These are phyloP conservation scores for Tolypocladium amazonense DNA, from an alignment of 2,329 filamentous ascomycete genomes.

Conservation along the genomic window DNA sequence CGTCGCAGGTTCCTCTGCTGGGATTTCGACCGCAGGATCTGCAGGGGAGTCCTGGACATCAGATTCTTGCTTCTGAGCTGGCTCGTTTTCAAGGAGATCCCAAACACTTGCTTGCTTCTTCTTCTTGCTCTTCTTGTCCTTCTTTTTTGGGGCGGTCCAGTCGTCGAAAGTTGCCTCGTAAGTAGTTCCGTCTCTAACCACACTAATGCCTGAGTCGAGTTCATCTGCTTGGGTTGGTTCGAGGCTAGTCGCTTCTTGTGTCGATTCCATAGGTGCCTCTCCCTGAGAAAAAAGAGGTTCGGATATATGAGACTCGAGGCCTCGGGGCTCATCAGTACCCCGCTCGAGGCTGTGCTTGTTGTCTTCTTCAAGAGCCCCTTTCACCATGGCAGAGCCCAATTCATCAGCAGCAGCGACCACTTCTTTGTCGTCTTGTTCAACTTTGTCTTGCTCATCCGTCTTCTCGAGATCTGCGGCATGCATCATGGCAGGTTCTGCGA, in stretches of 20 bases:
- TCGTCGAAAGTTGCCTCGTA: conserved; percentile 2
- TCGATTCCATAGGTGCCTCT: conserved; percentile 12
- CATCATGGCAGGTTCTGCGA: background rate
- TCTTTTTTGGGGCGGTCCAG: conserved; percentile 12
- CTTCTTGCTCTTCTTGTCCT: conserved; percentile 23
- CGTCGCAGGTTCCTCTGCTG: background rate
- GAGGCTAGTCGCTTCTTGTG: conserved; percentile 11
- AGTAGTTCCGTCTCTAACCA: background rate
- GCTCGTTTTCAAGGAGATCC: conserved; percentile 6
- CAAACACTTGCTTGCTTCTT: conserved; percentile 9
- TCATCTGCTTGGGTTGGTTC: conserved; percentile 15
- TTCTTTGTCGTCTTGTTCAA: background rate
- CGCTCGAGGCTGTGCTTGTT: background rate
- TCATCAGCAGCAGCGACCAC: background rate
- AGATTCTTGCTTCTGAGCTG: background rate
- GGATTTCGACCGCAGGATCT: background rate
- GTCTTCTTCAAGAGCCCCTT: background rate
- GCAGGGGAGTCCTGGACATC: background rate
- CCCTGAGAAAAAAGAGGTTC: conserved; percentile 22
- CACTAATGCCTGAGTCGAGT: background rate
- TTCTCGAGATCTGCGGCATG: background rate
- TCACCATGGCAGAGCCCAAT: background rate
- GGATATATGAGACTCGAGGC: conserved; percentile 14
- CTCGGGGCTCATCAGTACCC: background rate
- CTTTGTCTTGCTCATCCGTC: background rate